Base-by-base conservation (phyloP, 148 eudicot species). In the Vaccinium macrocarpon region DNA sequence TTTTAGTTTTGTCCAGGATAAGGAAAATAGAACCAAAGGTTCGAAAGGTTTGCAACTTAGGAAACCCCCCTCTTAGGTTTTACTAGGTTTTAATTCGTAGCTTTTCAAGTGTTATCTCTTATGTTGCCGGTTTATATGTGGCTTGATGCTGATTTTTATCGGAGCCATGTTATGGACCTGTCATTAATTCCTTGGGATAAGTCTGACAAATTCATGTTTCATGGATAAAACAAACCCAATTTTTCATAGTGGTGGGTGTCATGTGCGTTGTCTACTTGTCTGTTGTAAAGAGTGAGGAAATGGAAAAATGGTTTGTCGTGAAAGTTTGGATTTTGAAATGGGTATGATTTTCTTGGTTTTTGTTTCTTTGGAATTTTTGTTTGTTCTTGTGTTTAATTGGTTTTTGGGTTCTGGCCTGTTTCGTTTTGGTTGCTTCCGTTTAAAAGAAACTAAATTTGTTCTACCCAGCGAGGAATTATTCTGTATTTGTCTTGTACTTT, bases 281-380 rank as follows among this genome's bases (percentile, higher is more conserved):
- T 35, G 1, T 52, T 78, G 7, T 29, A 27, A 64, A 27, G 57
- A 25, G 81, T 55, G 62, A 78, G 64, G 21, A 53, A 25, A 0
- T 78, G 81, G 62, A 21, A 27, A 78, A 62, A 78, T 78, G 81
- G 51, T 35, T 74, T 74, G 6, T 42, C 46, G 6, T 42, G 46
- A 42, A 42, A 42, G 46, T 50, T 52, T 74, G 51, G 12, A 78
- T 27, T 61, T 61, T 25, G 72, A 66, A 25, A 66, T 10, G 35
- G 16, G 29, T 25, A 12, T 27, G 35, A 11, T 66, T 23, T 66
- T 25, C 72, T 25, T 66, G 72, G 72, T 66, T 66, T 61, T 66
- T 55, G 32, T 11, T 27, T 66, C 10, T 25, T 76, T 21, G 53
- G 6, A 6, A 5, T 21, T 18, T 5, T 42, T 73, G 48, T 9